phyloP scores from a whole-genome alignment of 2,329 filamentous ascomycete genomes.

The Hypoxylon sp. region DNA sequence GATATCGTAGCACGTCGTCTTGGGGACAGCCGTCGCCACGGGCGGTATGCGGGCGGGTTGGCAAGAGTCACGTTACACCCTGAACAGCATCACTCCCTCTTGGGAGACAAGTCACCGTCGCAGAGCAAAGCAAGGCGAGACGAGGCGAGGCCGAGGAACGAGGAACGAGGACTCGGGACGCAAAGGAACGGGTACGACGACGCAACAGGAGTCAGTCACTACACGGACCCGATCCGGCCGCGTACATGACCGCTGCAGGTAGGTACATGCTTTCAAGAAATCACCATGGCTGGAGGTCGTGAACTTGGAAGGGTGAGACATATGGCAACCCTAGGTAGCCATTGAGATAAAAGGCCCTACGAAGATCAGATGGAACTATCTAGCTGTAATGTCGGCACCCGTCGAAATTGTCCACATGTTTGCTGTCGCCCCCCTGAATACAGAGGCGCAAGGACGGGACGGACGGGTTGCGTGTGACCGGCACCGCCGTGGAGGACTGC shows the following conservation, averaged over 20 bases:
- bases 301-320: too few relatives aligned
- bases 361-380: slow-evolving; percentile 4
- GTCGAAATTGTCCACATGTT: slow-evolving; percentile 20
- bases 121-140: neutral
- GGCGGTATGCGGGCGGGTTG: neutral
- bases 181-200: slow-evolving; percentile 8
- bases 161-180: slow-evolving; percentile 12
- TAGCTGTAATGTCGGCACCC: slow-evolving; percentile 27
- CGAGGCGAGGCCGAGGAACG: slow-evolving; percentile 13
- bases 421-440: slow-evolving; percentile 25
- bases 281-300: neutral
- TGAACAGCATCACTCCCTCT: neutral
- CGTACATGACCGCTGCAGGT: slow-evolving; percentile 1
- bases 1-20: neutral
- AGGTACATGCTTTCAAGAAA: neutral
- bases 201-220: slow-evolving; percentile 3
- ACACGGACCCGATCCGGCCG: slow-evolving; percentile 7
- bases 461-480: slow-evolving; percentile 23
- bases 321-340: too few relatives aligned
- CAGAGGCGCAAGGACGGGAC: slow-evolving; percentile 15
- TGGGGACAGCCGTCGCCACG: neutral
- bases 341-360: neutral
- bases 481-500: slow-evolving; percentile 18
- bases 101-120: neutral
- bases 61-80: neutral